A percentile compares a stretch with the other conserved stretches of the same genome.
Conservation (phyloP, 2,329 filamentous ascomycete species). For the Ophidiomyces ophidiicola region DNA sequence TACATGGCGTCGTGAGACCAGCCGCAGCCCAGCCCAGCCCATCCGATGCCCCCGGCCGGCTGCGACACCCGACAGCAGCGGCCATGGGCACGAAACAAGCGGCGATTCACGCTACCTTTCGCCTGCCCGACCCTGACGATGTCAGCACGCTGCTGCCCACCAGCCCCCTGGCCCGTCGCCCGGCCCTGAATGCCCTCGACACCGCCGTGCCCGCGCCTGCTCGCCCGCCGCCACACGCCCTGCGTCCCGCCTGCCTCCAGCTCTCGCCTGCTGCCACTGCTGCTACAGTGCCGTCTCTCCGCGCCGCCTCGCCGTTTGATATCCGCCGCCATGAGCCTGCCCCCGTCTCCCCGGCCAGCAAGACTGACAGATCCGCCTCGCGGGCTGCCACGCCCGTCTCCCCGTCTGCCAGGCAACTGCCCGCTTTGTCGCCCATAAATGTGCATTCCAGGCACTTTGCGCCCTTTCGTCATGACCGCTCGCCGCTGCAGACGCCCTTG, state of each 20-base stretch:
- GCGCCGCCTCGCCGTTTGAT: constrained; percentile 1
- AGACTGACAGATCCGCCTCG: not conserved
- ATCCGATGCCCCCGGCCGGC: not conserved
- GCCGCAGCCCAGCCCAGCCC: not conserved
- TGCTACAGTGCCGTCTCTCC: constrained; percentile 3
- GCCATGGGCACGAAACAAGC: constrained; percentile 9
- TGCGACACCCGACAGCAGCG: not conserved
- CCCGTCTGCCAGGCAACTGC: constrained; percentile 8
- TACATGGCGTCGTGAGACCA: too few species aligned
- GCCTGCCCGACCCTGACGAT: not conserved
- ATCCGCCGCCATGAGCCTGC: not conserved
- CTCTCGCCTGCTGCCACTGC: not conserved
- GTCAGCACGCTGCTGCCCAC: not conserved
- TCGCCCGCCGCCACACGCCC: constrained; percentile 3
- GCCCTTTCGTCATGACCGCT: constrained; percentile 12
- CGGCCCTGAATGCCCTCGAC: constrained; percentile 5
- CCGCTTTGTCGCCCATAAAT: constrained; percentile 27
- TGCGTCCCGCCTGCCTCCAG: constrained; percentile 3
- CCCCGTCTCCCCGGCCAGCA: not conserved
- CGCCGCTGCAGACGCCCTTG: constrained; percentile 6
- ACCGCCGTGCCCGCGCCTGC: constrained; percentile 6
- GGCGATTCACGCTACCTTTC: constrained; percentile 1
- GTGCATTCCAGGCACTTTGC: constrained; percentile 20
- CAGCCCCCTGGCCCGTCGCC: not conserved
- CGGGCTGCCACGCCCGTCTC: not conserved